A percentile compares a stretch with the other conserved stretches of the same genome.
These are phyloP conservation scores for Mycena vulgaris DNA, from an alignment of 768 basidiomycete genomes.

Conservation along the genomic window DNA sequence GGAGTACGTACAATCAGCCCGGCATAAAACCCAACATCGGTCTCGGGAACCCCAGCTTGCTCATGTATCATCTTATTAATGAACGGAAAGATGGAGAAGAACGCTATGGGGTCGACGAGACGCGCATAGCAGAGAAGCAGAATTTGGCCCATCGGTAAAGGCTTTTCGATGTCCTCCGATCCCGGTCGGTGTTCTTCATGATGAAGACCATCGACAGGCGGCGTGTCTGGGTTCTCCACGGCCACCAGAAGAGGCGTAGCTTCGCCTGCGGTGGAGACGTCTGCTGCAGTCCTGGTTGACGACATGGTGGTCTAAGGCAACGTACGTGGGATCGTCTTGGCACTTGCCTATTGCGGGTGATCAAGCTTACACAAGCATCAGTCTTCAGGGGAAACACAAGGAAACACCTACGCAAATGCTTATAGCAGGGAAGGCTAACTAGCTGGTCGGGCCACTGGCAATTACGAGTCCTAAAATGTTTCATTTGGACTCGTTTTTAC, in stretches of 20 bases:
- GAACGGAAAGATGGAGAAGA: constrained; percentile 28
- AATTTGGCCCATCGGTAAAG: constrained; percentile 22
- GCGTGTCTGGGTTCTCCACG: constrained; percentile 15
- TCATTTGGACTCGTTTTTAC: too few relatives aligned
- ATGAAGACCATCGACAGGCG: not conserved
- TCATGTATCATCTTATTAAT: constrained; percentile 23
- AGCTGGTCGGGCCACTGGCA: too few relatives aligned
- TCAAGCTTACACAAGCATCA: constrained; percentile 2
- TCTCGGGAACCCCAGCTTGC: constrained; percentile 9
- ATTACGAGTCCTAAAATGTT: too few relatives aligned
- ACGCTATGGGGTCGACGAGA: constrained; percentile 28
- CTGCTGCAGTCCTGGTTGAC: constrained; percentile 15
- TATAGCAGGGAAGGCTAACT: too few relatives aligned
- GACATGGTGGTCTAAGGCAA: constrained; percentile 13
- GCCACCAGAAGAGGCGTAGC: constrained; percentile 20
- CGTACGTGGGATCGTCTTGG: constrained; percentile 7
- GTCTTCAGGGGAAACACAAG: too few relatives aligned
- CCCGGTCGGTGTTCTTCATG: too few relatives aligned
- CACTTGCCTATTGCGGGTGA: constrained; percentile 5
- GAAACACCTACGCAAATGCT: too few relatives aligned
- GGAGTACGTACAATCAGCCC: constrained; percentile 19
- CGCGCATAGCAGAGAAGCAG: constrained; percentile 24
- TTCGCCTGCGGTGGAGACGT: constrained; percentile 22
- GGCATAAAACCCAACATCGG: constrained; percentile 25
- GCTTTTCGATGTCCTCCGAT: too few relatives aligned